Base-by-base conservation (phyloP, 2,329 filamentous ascomycete genomes). In the Macrophomina phaseolina region DNA sequence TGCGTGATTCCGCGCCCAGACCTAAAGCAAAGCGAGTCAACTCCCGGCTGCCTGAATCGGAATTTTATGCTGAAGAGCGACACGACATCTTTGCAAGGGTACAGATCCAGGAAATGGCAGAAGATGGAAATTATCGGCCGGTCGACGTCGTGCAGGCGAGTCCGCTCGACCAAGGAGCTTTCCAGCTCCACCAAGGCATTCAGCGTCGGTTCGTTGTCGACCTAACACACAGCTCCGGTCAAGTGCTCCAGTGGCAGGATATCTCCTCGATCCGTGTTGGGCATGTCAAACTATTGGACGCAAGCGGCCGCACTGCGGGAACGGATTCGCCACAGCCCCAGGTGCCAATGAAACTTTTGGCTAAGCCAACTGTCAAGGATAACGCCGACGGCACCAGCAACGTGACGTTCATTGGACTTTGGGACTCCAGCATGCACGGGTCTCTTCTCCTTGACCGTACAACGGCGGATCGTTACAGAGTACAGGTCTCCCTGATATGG, bases 401-500 rank as follows among this genome's bases (percentile, higher is more conserved):
- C 76, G 89, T 97, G 45, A 94, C 90, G 1, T 84, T 98, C 51
- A 86, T 91, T n/a, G 93, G 91, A 0, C 94, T 98, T 74, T 99
- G 95, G 95, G 95, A 99, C 76, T 97, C 94, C 0, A 97, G 93
- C 73, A 84, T 95, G 71, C 95, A 99, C 78, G 90, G 89, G 69
- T 97, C 95, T 5, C 83, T 97, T n/a, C 84, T 98, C 14, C 87
- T 99, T n/a, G 94, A 99, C 78, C 89, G 94, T 32, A 90, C 92
- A 1, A 98, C 95, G 1, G 88, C 92, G n/a, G 94, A 97, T 68
- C 95, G 93, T 76, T 94, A 95, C 77, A 90, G 91, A 51, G 91
- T 99, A 23, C 94, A 97, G 78, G 90, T 97, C 80, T 90, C 91
- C 0, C 82, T 98, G 11, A 86, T 88, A 16, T 98, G 94, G 92